phyloP scores from a whole-genome alignment of 805 yeast genomes.

The Candida montana region DNA sequence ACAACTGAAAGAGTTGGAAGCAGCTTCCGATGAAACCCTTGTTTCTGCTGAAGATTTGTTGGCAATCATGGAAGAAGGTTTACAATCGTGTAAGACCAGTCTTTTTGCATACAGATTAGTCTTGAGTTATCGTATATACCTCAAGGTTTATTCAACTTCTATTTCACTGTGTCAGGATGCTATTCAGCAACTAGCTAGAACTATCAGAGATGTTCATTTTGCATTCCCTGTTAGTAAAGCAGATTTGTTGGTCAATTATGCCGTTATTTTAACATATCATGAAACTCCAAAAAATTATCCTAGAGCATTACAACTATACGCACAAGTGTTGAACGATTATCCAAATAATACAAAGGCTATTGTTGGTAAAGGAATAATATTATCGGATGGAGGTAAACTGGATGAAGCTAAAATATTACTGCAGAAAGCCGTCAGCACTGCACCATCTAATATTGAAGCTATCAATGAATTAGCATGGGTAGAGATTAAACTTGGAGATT shows the following conservation, averaged over 20 bases:
- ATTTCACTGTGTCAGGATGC: slow-evolving; percentile 57
- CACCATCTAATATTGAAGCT: slow-evolving; percentile 51
- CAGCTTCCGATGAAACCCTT: slow-evolving; percentile 19
- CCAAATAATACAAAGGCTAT: slow-evolving; percentile 53
- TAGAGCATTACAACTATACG: slow-evolving; percentile 68
- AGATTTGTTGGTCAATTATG: slow-evolving; percentile 61
- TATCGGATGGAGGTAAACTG: slow-evolving; percentile 58
- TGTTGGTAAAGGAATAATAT: slow-evolving; percentile 78
- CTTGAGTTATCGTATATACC: slow-evolving; percentile 51
- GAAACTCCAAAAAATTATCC: slow-evolving; percentile 88
- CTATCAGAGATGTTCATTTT: slow-evolving; percentile 42
- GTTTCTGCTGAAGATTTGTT: slow-evolving; percentile 47
- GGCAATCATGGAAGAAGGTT: slow-evolving; percentile 46
- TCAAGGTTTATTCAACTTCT: slow-evolving; percentile 60
- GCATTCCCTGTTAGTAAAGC: slow-evolving; percentile 46
- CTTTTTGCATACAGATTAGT: slow-evolving; percentile 63
- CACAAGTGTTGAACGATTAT: slow-evolving; percentile 45
- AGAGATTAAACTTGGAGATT: slow-evolving; percentile 47
- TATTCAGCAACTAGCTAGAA: slow-evolving; percentile 45
- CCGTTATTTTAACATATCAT: slow-evolving; percentile 71
- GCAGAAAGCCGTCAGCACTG: slow-evolving; percentile 40
- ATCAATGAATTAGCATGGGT: slow-evolving; percentile 77
- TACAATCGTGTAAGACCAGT: slow-evolving; percentile 38
- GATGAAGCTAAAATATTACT: slow-evolving; percentile 51
- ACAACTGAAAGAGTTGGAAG: slow-evolving; percentile 20